Evolutionary conservation across 352 stramenopile species (phyloP).

Genomic region (Pythium apleroticum): DNA sequence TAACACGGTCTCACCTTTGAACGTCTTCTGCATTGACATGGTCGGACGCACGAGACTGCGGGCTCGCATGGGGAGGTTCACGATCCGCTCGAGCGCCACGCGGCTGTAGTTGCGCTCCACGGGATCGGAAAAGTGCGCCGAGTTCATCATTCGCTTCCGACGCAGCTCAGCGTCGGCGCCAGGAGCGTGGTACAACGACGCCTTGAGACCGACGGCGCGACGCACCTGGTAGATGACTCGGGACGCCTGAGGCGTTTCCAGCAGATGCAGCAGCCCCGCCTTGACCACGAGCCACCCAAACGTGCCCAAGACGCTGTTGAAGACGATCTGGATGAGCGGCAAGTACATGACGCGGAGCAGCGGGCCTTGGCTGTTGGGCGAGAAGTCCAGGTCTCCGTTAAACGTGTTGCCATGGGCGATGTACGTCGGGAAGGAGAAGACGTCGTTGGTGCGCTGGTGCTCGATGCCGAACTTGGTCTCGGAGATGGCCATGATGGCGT

Average conservation of each 20-base stretch:
- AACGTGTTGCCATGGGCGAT: constrained; percentile 32
- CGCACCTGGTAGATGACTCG: neutral
- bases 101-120: neutral
- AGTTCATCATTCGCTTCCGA: neutral
- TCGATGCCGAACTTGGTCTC: constrained; percentile 31
- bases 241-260: neutral
- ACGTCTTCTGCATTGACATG: constrained; percentile 12
- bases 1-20: constrained; percentile 15
- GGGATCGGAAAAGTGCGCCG: neutral
- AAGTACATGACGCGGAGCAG: constrained; percentile 28
- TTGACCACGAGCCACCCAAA: constrained; percentile 6
- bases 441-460: constrained; percentile 31
- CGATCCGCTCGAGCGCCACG: neutral
- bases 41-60: constrained; percentile 13
- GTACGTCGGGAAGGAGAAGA: constrained; percentile 19
- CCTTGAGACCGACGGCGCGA: neutral
- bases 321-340: constrained; percentile 7
- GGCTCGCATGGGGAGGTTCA: constrained; percentile 5
- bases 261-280: neutral
- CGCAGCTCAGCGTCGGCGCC: neutral
- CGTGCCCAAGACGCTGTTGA: neutral
- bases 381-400: constrained; percentile 25
- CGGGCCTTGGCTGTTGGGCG: constrained; percentile 12
- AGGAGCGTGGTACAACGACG: neutral
- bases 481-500: constrained; percentile 23